phyloP scores from a whole-genome alignment of 1,284 basidiomycete genomes.

The Irpex sp. region DNA sequence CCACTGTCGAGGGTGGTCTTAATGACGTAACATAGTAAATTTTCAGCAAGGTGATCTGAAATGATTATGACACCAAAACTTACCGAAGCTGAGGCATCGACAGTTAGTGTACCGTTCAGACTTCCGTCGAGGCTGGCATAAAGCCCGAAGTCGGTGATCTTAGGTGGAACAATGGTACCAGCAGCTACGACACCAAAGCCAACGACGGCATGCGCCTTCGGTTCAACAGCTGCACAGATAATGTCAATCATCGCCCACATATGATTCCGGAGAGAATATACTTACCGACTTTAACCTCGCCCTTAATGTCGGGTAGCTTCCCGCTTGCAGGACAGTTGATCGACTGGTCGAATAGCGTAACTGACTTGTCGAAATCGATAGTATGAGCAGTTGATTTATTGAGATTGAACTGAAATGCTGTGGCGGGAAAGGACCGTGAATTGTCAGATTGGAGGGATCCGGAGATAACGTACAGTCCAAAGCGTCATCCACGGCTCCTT shows the following conservation, averaged over 20 bases:
- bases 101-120: slow-evolving; percentile 29
- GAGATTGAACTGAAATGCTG: slow-evolving; percentile 28
- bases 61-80: neutral
- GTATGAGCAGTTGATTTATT: slow-evolving; percentile 22
- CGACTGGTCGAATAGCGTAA: slow-evolving; percentile 38
- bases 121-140: slow-evolving; percentile 22
- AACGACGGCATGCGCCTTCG: slow-evolving; percentile 32
- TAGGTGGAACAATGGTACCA: slow-evolving; percentile 41
- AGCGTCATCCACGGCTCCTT: neutral
- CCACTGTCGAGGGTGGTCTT: slow-evolving; percentile 35
- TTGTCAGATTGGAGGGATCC: too few relatives aligned
- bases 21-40: neutral
- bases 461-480: slow-evolving; percentile 3
- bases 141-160: slow-evolving; percentile 29
- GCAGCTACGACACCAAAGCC: slow-evolving; percentile 38
- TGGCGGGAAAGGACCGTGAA: slow-evolving; percentile 22
- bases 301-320: slow-evolving; percentile 22
- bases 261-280: neutral
- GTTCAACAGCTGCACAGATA: slow-evolving; percentile 28
- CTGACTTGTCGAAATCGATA: slow-evolving; percentile 27
- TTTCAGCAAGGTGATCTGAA: neutral
- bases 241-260: neutral
- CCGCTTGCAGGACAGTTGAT: slow-evolving; percentile 36
- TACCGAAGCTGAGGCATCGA: slow-evolving; percentile 32
- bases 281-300: slow-evolving; percentile 29